Base-by-base conservation (phyloP, 2,329 filamentous ascomycete species). In the Aspergillus luchuensis region DNA sequence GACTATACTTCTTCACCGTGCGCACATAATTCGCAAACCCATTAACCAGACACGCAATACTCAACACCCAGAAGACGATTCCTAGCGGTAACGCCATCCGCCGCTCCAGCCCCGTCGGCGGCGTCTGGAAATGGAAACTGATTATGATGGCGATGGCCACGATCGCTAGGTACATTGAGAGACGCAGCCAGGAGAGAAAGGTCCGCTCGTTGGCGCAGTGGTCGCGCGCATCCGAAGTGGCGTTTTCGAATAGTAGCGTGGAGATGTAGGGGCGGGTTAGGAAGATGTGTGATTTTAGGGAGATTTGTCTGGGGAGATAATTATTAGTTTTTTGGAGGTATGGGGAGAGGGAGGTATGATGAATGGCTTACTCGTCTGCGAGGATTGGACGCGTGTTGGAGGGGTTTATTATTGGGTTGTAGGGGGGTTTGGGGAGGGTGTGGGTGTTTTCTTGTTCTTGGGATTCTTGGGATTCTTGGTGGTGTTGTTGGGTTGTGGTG, bases 71-170 rank as follows among this genome's bases (percentile, higher is more conserved):
- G 78, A 99, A 99, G 23, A 97, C 79, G 49, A 92, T 82, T 0
- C 95, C 95, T 2, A 99, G 85, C 0, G 95, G 95, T 62, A 90
- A 83, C 0, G 95, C 89, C 77, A 97, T 88, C 47, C 85, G 85
- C 61, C 86, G 81, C 79, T 99, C 95, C 13, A 91, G 75, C 0
- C 80, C 72, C 0, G 87, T 85, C 0, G 95, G 91, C 68, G 88
- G 78, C 17, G 82, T 81, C 71, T 92, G 93, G 53, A 99, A 84
- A 72, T 99, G 94, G 75, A 99, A 99, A 13, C 91, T 96, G 54
- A 97, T 83, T 8, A 96, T 88, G 67, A 99, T 97, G 54, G 95
- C 94, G 33, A 96, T 86, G 28, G 91, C 87, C 8, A 98, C 92
- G 55, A 99, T 83, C 65, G 92, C 88, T 85, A 98, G 93, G 79